A percentile compares a stretch with the other conserved stretches of the same genome.
phyloP scores from a whole-genome alignment of 345 rosid genomes.

The Boechera divaricarpa region DNA sequence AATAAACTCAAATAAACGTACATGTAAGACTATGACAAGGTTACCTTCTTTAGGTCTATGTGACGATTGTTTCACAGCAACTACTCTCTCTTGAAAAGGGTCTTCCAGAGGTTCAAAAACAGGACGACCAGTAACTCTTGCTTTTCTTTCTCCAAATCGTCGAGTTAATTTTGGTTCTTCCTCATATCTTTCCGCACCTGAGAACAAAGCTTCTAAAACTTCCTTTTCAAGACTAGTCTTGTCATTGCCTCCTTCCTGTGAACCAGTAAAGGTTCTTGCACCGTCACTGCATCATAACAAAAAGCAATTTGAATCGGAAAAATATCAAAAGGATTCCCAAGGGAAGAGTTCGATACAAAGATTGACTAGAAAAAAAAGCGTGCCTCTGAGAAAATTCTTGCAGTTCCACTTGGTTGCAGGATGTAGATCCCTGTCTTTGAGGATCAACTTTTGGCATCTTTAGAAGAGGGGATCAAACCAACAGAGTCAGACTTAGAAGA shows the following conservation, averaged over 20 bases:
- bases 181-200: slow-evolving; percentile 46
- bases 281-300: slow-evolving; percentile 46
- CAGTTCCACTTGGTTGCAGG: slow-evolving; percentile 36
- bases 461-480: slow-evolving; percentile 34
- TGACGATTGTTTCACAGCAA: slow-evolving; percentile 36
- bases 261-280: slow-evolving; percentile 36
- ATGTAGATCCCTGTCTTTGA: slow-evolving; percentile 35
- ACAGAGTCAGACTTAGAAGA: slow-evolving; percentile 28
- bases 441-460: slow-evolving; percentile 39
- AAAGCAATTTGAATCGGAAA: slow-evolving; percentile 14
- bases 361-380: slow-evolving; percentile 11
- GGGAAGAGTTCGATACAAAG: slow-evolving; percentile 6
- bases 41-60: slow-evolving; percentile 50
- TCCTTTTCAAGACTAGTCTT: slow-evolving; percentile 54
- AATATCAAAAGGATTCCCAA: slow-evolving; percentile 18
- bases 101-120: slow-evolving; percentile 49
- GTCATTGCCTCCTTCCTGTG: slow-evolving; percentile 36
- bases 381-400: slow-evolving; percentile 49
- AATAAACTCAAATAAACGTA: slow-evolving; percentile 19
- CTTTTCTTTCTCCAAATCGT: slow-evolving; percentile 42
- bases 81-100: slow-evolving; percentile 38
- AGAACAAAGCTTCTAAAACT: slow-evolving; percentile 57
- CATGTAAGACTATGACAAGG: slow-evolving; percentile 9
- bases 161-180: slow-evolving; percentile 42
- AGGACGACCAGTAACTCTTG: slow-evolving; percentile 47